These are phyloP conservation scores for Triangularia setosa DNA, from an alignment of 2,329 filamentous ascomycete species.

Conservation along the genomic window DNA sequence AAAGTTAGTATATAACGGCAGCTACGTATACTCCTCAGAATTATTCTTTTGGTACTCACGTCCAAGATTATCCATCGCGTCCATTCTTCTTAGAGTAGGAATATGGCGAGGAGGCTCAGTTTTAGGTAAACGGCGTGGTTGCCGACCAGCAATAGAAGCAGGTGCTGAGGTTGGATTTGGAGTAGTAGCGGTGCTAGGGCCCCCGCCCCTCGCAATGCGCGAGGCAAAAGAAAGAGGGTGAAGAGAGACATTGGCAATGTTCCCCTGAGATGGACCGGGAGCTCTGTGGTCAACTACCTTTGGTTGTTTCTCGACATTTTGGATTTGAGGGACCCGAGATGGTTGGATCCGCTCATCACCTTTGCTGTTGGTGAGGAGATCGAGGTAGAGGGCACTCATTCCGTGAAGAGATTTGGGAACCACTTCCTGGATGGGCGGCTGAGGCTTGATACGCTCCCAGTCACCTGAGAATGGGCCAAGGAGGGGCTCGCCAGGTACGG, in stretches of 20 bases:
- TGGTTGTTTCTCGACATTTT: not conserved
- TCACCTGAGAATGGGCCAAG: conserved; percentile 6
- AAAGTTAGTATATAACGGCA: not conserved
- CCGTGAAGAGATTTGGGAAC: not conserved
- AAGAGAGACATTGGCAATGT: not conserved
- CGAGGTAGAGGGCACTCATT: not conserved
- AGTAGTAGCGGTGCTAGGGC: not conserved
- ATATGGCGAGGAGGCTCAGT: not conserved
- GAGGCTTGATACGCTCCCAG: not conserved
- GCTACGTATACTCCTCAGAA: not conserved
- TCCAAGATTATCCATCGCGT: not conserved
- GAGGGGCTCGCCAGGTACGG: not conserved
- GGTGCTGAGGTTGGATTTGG: not conserved
- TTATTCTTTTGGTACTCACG: not conserved
- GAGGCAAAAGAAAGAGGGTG: not conserved
- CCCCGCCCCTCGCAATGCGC: not conserved
- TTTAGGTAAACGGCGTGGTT: not conserved
- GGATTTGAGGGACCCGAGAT: not conserved
- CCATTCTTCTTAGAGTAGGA: not conserved
- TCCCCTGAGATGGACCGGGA: not conserved
- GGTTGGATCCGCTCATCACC: not conserved
- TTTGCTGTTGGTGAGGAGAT: not conserved
- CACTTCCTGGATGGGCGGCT: not conserved
- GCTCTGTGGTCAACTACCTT: not conserved
- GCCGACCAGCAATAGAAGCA: not conserved